Base-by-base conservation (phyloP, 2,329 filamentous ascomycete genomes). In the Fusarium decemcellulare region DNA sequence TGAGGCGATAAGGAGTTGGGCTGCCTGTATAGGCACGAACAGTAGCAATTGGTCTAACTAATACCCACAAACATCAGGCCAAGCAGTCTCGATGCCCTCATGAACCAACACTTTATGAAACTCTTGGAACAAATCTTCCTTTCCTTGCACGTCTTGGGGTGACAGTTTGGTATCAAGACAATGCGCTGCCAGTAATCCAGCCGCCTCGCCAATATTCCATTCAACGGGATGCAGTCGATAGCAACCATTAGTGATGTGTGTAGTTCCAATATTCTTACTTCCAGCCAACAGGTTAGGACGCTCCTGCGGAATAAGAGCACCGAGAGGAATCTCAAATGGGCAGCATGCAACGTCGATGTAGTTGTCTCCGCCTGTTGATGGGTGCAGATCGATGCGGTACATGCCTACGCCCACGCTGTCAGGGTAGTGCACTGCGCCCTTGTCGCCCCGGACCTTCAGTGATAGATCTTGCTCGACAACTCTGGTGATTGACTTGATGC, bases 271-370 rank as follows among this genome's bases (percentile, higher is more conserved):
- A 9, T 76, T 76, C 64, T 76, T 76, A 1, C 72, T 76, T 0
- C 72, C 74, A 1, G 74, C 74, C 1, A 76, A 48, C 4, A 76
- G 27, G 12, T 76, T 76, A 0, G 70, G 46, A 3, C 65, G 65
- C 7, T 65, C 61, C 2, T 30, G 8, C 0, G 74, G 74, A 10
- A 76, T 70, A 44, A 76, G 34, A 0, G 74, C 72, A 0, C 74
- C 74, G 0, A 76, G 59, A 0, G 74, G 74, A 2, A 76, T 76
- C 56, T 76, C 68, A 7, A 76, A 76, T 2, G 74, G 74, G 32
- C 74, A 76, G 46, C 74, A 76, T 3, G 74, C 74, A 2, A 75
- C 69, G 8, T 76, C 74, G 42, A 76, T 76, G 58, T 76, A 76
- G 39, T 76, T 76, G 16, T 76, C 73, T 6, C 73, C 73, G 3